phyloP scores from a whole-genome alignment of 495 filamentous ascomycete genomes.

The Aspergillus bertholletiae region DNA sequence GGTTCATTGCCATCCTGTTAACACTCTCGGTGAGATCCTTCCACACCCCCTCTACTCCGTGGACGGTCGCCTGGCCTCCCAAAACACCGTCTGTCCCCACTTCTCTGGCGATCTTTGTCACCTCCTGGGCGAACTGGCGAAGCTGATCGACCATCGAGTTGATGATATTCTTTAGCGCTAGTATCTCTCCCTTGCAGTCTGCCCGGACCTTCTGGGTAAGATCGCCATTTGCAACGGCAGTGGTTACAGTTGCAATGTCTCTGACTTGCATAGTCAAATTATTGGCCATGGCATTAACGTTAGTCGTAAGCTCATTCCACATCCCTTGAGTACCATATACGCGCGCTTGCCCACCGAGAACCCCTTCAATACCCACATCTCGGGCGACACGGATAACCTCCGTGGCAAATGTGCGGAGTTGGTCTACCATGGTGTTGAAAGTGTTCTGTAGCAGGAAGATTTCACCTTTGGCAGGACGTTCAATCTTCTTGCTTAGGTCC shows the following conservation, averaged over 20 bases:
- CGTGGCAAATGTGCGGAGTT: constrained; percentile 92
- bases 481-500: constrained; percentile 94
- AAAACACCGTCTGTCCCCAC: constrained; percentile 95
- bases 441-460: constrained; percentile 95
- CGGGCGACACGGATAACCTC: constrained; percentile 95
- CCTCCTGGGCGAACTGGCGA: constrained; percentile 94
- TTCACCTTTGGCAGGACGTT: constrained; percentile 92
- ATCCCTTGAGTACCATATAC: constrained; percentile 82
- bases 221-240: constrained; percentile 93
- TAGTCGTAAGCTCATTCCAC: constrained; percentile 97
- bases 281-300: constrained; percentile 98
- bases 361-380: constrained; percentile 96
- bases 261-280: constrained; percentile 97
- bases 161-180: constrained; percentile 93
- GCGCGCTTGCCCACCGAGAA: constrained; percentile 95
- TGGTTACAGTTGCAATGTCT: constrained; percentile 97
- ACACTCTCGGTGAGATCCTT: constrained; percentile 96
- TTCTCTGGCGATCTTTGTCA: constrained; percentile 95
- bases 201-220: constrained; percentile 96
- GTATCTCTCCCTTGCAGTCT: constrained; percentile 93
- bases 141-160: constrained; percentile 99
- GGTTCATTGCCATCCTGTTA: constrained; percentile 97
- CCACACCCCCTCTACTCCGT: constrained; percentile 98
- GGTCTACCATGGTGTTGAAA: constrained; percentile 99
- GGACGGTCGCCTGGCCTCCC: constrained; percentile 93